Base-by-base conservation (phyloP, 257 asterid species). In the Capsicum chinense region DNA sequence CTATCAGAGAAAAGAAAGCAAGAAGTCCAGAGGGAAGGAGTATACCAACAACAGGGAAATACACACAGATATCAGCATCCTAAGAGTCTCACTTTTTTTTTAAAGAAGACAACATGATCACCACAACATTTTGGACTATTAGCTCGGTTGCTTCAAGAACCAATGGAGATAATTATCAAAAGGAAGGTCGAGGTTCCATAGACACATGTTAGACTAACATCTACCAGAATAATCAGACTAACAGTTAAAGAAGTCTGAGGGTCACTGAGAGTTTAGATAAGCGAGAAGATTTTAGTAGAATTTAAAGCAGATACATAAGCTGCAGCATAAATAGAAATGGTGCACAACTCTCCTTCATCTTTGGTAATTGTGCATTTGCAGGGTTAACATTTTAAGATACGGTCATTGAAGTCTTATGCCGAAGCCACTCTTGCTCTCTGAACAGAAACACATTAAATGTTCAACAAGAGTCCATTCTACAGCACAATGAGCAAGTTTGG, bases 321-420 rank as follows among this genome's bases (percentile, higher is more conserved):
- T 19, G 80, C 80, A 73, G 57, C 3, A 73, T 19, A 48, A 48
- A 48, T 47, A 19, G 59, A 3, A 48, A 21, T 1, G 44, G 60
- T 3, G 6, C 35, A 73, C 3, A 7, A 7, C 52, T 4, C 48
- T 76, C 47, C 21, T 76, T 26, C 21, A 9, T 76, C 63, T 76
- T 52, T 73, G 42, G 33, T 12, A 73, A 73, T 52, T 52, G 19
- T 50, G 81, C 47, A 52, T 52, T 50, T 76, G 4, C 42, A 52
- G 13, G 81, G 63, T 52, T 6, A 74, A 74, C 42, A 52, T 19
- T 11, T 74, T 73, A 73, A 73, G 59, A 73, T 48, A 48, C 5
- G 60, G 80, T 73, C 80, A 48, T 73, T 73, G 60, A 73, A 73
- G 80, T 48, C 44, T 12, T 48, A 73, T 48, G 80, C 80, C 3